Percentiles rank a stretch among this genome's conserved stretches.
These are phyloP conservation scores for Psilocybe mexicana DNA, from an alignment of 1,284 basidiomycete species.

Conservation along the genomic window DNA sequence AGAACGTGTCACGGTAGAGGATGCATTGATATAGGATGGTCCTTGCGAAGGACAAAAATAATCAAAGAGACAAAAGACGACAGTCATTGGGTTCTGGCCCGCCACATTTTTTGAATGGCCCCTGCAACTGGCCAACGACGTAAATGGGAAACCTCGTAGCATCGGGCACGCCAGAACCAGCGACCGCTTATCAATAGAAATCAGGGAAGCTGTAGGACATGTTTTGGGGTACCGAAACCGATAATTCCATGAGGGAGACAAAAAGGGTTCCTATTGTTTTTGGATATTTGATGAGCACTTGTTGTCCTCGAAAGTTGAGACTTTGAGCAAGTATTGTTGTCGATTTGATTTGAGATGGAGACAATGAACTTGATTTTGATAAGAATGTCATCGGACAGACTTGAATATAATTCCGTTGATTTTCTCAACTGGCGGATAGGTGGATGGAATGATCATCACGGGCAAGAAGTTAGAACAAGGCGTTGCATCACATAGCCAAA, in stretches of 20 bases:
- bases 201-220: not conserved
- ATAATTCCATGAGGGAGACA: conserved; percentile 4
- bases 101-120: not conserved
- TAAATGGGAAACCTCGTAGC: not conserved
- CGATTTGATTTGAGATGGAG: not conserved
- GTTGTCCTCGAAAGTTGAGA: not conserved
- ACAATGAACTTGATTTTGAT: not conserved
- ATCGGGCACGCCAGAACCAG: not conserved
- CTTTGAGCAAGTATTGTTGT: not conserved
- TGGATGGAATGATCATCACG: not conserved
- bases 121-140: not conserved
- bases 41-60: conserved; percentile 1
- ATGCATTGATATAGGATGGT: conserved; percentile 1
- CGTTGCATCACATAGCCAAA: not conserved
- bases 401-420: not conserved
- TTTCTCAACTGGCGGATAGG: not conserved
- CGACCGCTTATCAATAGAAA: not conserved
- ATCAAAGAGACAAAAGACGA: not conserved
- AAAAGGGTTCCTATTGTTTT: not conserved
- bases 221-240: not conserved
- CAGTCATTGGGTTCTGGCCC: not conserved
- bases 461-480: not conserved
- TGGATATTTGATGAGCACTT: not conserved
- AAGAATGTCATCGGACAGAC: not conserved
- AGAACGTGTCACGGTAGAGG: not conserved